Conservation (phyloP, 805 yeast genomes). For the Metschnikowia kunwiensis region DNA sequence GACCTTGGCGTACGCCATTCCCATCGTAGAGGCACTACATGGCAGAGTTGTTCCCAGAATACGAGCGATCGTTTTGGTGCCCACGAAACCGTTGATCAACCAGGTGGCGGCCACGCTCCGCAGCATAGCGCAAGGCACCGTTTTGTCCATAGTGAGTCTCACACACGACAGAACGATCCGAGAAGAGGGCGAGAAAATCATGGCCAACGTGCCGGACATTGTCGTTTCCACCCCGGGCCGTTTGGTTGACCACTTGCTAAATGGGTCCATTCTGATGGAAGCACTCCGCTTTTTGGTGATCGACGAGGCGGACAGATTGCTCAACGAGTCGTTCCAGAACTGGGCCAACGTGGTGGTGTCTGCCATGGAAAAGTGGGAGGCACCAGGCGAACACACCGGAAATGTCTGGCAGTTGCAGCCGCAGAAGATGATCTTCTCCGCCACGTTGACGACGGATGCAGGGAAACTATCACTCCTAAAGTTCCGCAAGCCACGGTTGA, state of each 20-base stretch:
- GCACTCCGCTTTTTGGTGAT: constrained; percentile 62
- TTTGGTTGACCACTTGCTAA: constrained; percentile 68
- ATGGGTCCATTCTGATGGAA: constrained; percentile 42
- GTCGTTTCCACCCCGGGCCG: constrained; percentile 76
- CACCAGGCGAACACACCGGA: constrained; percentile 22
- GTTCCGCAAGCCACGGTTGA: constrained; percentile 66
- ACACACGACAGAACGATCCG: constrained; percentile 50
- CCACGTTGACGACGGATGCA: constrained; percentile 91
- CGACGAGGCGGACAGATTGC: constrained; percentile 78
- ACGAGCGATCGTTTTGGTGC: constrained; percentile 77
- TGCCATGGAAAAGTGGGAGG: constrained; percentile 26
- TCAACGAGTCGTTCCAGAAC: constrained; percentile 89
- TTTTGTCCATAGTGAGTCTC: constrained; percentile 59
- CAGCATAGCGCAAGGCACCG: constrained; percentile 61
- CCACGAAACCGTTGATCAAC: constrained; percentile 80
- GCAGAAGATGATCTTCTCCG: constrained; percentile 77
- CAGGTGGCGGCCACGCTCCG: constrained; percentile 74
- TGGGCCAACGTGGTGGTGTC: constrained; percentile 68
- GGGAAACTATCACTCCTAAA: constrained; percentile 75
- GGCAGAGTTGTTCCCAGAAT: constrained; percentile 66
- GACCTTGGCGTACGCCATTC: constrained; percentile 83
- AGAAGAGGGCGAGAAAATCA: constrained; percentile 60
- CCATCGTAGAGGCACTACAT: constrained; percentile 68
- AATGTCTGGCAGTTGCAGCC: constrained; percentile 37
- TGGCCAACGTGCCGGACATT: constrained; percentile 55